These are phyloP conservation scores for Magnaporthiopsis rhizophila DNA, from an alignment of 2,329 filamentous ascomycete species.

Conservation along the genomic window DNA sequence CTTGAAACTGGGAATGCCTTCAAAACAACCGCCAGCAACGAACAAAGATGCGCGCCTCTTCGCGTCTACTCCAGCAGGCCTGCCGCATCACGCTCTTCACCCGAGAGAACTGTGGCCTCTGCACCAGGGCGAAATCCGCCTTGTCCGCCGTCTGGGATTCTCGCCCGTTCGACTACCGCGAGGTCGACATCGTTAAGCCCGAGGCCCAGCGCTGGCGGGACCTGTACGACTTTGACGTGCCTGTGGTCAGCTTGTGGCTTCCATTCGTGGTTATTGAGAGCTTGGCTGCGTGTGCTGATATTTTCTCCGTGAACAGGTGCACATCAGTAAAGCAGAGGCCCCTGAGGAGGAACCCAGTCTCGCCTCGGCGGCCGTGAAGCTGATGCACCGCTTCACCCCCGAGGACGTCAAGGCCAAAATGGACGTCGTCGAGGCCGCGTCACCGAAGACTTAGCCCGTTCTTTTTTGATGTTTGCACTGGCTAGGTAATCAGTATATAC, in stretches of 20 bases:
- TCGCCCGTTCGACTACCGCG: conserved; percentile 59
- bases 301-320: conserved; percentile 34
- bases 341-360: conserved; percentile 44
- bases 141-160: conserved; percentile 60
- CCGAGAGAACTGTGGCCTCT: conserved; percentile 63
- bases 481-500: too few relatives aligned
- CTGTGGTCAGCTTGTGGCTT: conserved; percentile 49
- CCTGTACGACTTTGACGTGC: conserved; percentile 74
- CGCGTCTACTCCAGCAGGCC: conserved; percentile 26
- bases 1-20: too few relatives aligned
- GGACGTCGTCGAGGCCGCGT: conserved; percentile 43
- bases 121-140: conserved; percentile 58
- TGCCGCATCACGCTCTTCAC: conserved; percentile 70
- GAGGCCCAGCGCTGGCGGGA: conserved; percentile 59
- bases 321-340: conserved; percentile 50
- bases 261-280: too few relatives aligned
- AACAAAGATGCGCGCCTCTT: neutral
- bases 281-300: neutral
- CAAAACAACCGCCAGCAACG: too few relatives aligned
- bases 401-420: conserved; percentile 61
- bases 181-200: conserved; percentile 61
- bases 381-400: conserved; percentile 70
- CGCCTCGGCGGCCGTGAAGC: conserved; percentile 54
- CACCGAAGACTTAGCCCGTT: neutral
- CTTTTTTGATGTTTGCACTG: too few relatives aligned